A percentile compares a stretch with the other conserved stretches of the same genome.
Conservation (phyloP, 768 basidiomycete species). For the Hericium erinaceus region DNA sequence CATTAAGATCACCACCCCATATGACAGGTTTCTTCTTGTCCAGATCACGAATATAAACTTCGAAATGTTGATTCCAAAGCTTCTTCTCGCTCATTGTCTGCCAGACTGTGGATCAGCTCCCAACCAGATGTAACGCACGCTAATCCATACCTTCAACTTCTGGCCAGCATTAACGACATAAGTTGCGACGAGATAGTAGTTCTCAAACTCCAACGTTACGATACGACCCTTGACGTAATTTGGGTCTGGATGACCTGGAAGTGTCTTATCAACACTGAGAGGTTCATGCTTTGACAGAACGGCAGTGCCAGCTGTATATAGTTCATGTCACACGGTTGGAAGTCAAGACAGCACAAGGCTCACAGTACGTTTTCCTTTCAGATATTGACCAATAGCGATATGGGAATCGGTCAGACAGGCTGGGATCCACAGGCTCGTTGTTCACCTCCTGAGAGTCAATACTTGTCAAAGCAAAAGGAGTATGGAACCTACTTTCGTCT, state of each 20-base stretch:
- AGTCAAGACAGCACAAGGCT: not conserved
- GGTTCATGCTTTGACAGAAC: slow-evolving; percentile 74
- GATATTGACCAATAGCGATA: slow-evolving; percentile 72
- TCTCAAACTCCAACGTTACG: slow-evolving; percentile 71
- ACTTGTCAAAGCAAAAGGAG: not conserved
- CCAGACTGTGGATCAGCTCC: not conserved
- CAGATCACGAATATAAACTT: slow-evolving; percentile 57
- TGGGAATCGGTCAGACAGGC: slow-evolving; percentile 50
- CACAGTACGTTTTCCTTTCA: slow-evolving; percentile 74
- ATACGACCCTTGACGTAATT: slow-evolving; percentile 64
- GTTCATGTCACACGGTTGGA: not conserved
- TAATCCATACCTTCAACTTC: slow-evolving; percentile 43
- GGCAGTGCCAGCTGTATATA: slow-evolving; percentile 60
- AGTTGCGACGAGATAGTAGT: slow-evolving; percentile 62
- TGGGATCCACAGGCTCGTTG: slow-evolving; percentile 51
- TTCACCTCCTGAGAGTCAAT: slow-evolving; percentile 45
- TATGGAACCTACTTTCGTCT: slow-evolving; percentile 57
- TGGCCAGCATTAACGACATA: slow-evolving; percentile 82
- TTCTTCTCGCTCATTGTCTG: slow-evolving; percentile 74
- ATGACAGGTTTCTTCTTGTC: slow-evolving; percentile 79
- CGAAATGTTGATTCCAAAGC: slow-evolving; percentile 72
- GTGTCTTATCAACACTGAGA: slow-evolving; percentile 47
- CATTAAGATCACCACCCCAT: slow-evolving; percentile 84
- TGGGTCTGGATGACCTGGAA: slow-evolving; percentile 72
- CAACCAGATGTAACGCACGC: not conserved